Evolutionary conservation across 805 yeast species (phyloP), one percentile per base, ranked within the genome.

Genomic region (Kuraishia hungarica): DNA sequence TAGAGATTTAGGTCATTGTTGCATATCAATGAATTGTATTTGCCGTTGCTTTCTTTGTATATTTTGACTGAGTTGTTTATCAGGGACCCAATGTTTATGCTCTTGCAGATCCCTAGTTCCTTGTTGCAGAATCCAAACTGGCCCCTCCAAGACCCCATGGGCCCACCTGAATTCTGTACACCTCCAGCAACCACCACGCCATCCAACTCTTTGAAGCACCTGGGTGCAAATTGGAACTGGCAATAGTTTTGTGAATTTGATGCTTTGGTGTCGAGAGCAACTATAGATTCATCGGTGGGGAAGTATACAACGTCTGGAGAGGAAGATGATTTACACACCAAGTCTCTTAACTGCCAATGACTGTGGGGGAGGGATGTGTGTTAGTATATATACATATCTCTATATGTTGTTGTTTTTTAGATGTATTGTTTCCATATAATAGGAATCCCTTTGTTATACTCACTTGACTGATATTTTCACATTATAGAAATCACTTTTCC

Each of bases 331-430:
- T 79, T 77, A 59, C 83, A 80, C 5, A 90, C 72, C 62, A 90
- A 75, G 64, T 90, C 93, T 43, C 96, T 75, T 35, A 90, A 73
- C 67, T 89, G 97, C 96, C 96, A 90, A 71, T 89, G 83, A 53
- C 75, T 74, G 50, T n/a, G n/a, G n/a, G n/a, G n/a, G n/a, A n/a
- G n/a, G n/a, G n/a, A n/a, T n/a, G n/a, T n/a, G n/a, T n/a, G n/a
- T n/a, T n/a, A n/a, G n/a, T n/a, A n/a, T n/a, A n/a, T n/a, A n/a
- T n/a, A n/a, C n/a, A n/a, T n/a, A n/a, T n/a, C n/a, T n/a, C n/a
- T n/a, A n/a, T n/a, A n/a, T n/a, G n/a, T n/a, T n/a, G n/a, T n/a
- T n/a, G n/a, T n/a, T n/a, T n/a, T n/a, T n/a, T n/a, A n/a, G n/a
- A n/a, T n/a, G n/a, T n/a, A n/a, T n/a, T n/a, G n/a, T n/a, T n/a